These are phyloP conservation scores for Botrytis galanthina DNA, from an alignment of 2,329 filamentous ascomycete genomes.

Conservation along the genomic window DNA sequence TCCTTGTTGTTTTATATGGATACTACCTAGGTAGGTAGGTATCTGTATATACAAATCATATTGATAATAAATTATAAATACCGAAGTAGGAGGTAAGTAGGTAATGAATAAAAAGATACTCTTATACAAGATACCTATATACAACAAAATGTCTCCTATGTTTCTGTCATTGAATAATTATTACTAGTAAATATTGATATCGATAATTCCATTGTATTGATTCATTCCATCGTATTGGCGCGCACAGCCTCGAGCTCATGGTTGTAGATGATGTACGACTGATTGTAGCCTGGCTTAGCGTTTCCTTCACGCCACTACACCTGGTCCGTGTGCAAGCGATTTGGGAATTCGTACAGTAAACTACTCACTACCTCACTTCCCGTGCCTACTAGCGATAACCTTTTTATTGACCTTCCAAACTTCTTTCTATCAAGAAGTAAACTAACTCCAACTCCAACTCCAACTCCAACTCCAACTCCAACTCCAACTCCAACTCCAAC, in stretches of 20 bases:
- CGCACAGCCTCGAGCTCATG: background rate
- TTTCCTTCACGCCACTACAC: constrained; percentile 7
- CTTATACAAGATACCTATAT: too few relatives aligned
- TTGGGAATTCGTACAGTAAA: background rate
- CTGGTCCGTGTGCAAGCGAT: constrained; percentile 10
- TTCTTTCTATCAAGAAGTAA: constrained; percentile 7
- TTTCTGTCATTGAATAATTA: background rate
- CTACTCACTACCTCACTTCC: background rate
- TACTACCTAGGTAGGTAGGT: too few relatives aligned
- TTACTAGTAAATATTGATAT: background rate
- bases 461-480: too few relatives aligned
- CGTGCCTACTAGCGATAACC: background rate
- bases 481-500: too few relatives aligned
- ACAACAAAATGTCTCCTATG: too few relatives aligned
- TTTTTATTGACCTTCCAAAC: constrained; percentile 1
- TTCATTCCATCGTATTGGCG: too few relatives aligned
- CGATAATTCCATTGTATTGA: too few relatives aligned
- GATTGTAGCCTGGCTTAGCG: constrained; percentile 10
- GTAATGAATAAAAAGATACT: too few relatives aligned
- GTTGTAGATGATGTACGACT: background rate
- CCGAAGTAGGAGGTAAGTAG: too few relatives aligned
- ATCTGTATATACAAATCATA: too few relatives aligned
- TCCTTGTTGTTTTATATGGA: too few relatives aligned
- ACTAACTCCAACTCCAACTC: background rate
- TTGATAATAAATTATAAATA: too few relatives aligned